Evolutionary conservation across 1,139 yeast genomes (phyloP), one percentile per base, ranked within the genome.

Genomic region (Suhomyces chickasaworum): DNA sequence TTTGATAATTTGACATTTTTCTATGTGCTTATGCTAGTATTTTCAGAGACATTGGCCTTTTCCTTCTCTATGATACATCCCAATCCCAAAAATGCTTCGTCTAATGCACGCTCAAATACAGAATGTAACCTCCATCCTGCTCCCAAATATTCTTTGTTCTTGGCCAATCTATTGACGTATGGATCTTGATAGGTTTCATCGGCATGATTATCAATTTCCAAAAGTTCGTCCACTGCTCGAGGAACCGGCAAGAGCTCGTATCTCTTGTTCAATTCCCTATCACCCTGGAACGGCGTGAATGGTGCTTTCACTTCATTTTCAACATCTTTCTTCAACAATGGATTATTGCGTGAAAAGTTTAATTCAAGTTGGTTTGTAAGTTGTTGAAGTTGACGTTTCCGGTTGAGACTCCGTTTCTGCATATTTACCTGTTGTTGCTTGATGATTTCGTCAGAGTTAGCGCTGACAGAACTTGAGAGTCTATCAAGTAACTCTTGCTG

Each of bases 261-360:
- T 37, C 68, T 68, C 44, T 67, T 64, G 34, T 72, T 65, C 16
- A 71, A 54, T 49, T 86, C 85, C 44, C 95, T 77, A 67, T 93
- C 98, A 42, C 98, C 98, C 59, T 83, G 83, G 67, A 93, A 91
- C 10, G 99, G 98, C 2, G 98, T 90, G 64, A 91, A 93, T 22
- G 98, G 98, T 3, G 80, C 71, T 32, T 61, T 59, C 17, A 45
- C 54, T 22, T 56, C 60, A 21, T 49, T 64, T 4, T 55, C 59
- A 21, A 56, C 63, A 33, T 58, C 59, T 25, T 53, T 53, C 37
- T 59, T 55, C 32, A 65, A 58, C 27, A 64, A 62, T 35, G 70
- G 64, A 42, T 60, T 64, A 30, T 57, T 43, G 30, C 57, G 54
- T 38, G 60, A 65, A 49, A 72, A 70, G 52, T 69, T 72, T 47